phyloP scores from a whole-genome alignment of 2,329 filamentous ascomycete genomes.

The Fusarium sp. region DNA sequence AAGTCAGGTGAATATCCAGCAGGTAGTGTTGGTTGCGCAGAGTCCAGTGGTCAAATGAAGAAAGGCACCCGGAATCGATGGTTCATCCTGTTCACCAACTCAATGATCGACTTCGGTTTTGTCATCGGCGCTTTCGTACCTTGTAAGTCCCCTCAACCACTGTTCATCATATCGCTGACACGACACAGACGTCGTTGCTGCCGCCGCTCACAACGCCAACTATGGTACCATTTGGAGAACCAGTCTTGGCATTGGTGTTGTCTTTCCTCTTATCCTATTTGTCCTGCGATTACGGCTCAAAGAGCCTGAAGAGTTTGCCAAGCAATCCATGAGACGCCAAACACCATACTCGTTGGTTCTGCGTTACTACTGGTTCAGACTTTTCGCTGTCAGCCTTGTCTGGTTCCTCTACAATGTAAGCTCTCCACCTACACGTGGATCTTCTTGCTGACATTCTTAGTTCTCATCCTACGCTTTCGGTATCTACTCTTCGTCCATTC shows the following conservation, averaged over 20 bases:
- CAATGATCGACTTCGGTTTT: slow-evolving; percentile 86
- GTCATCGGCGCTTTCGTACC: slow-evolving; percentile 84
- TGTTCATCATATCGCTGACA: accelerated
- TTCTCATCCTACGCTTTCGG: slow-evolving; percentile 88
- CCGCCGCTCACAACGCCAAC: slow-evolving; percentile 68
- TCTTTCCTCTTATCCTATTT: slow-evolving; percentile 80
- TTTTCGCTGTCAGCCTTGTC: slow-evolving; percentile 76
- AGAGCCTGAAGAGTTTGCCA: slow-evolving; percentile 81
- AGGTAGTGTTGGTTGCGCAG: slow-evolving; percentile 84
- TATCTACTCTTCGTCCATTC: slow-evolving; percentile 83
- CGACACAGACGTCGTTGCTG: slow-evolving; percentile 60
- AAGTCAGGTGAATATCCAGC: slow-evolving; percentile 74
- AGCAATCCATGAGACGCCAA: slow-evolving; percentile 72
- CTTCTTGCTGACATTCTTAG: slow-evolving; percentile 41
- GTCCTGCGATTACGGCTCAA: slow-evolving; percentile 77
- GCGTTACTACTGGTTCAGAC: slow-evolving; percentile 77
- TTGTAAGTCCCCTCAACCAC: slow-evolving; percentile 46
- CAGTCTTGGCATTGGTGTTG: slow-evolving; percentile 78
- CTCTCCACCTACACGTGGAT: neutral
- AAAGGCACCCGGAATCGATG: slow-evolving; percentile 84
- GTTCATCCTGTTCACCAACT: slow-evolving; percentile 92
- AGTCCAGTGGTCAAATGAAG: slow-evolving; percentile 85
- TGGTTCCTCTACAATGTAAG: slow-evolving; percentile 86
- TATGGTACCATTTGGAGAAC: slow-evolving; percentile 83
- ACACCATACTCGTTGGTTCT: slow-evolving; percentile 67